Percentiles rank a stretch among this genome's conserved stretches.
phyloP scores from a whole-genome alignment of 352 stramenopile genomes.

The Thalassiosira livingstoniorum region DNA sequence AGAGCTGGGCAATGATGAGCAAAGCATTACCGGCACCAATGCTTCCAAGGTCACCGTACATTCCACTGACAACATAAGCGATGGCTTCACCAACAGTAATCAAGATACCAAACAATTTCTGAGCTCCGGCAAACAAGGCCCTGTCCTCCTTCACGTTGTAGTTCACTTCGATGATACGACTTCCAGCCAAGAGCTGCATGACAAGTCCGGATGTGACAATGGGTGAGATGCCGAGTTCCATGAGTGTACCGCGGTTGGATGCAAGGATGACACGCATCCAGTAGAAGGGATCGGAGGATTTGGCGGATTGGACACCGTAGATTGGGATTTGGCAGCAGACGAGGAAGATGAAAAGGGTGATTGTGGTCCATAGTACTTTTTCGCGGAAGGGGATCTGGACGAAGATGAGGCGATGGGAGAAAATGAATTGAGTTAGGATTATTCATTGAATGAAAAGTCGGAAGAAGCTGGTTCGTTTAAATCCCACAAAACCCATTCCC shows the following conservation, averaged over 20 bases:
- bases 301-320: constrained; percentile 98
- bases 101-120: constrained; percentile 99
- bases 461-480: too few relatives aligned
- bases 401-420: background rate
- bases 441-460: background rate
- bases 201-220: constrained; percentile 99
- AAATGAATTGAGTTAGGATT: constrained; percentile 48
- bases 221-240: constrained; percentile 98
- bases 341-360: constrained; percentile 99
- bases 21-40: constrained; percentile 98
- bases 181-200: constrained; percentile 98
- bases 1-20: constrained; percentile 99
- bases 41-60: constrained; percentile 98
- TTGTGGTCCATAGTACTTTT: constrained; percentile 99
- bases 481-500: too few relatives aligned
- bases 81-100: constrained; percentile 99
- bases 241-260: constrained; percentile 97
- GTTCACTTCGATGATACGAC: constrained; percentile 99
- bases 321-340: constrained; percentile 99
- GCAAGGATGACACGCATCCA: constrained; percentile 99
- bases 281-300: constrained; percentile 99
- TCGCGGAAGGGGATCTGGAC: constrained; percentile 96
- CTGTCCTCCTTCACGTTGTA: constrained; percentile 99
- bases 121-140: constrained; percentile 96
- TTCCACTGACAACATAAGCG: constrained; percentile 98